phyloP scores from a whole-genome alignment of 2,329 filamentous ascomycete genomes.

The Exophiala viscosa region DNA sequence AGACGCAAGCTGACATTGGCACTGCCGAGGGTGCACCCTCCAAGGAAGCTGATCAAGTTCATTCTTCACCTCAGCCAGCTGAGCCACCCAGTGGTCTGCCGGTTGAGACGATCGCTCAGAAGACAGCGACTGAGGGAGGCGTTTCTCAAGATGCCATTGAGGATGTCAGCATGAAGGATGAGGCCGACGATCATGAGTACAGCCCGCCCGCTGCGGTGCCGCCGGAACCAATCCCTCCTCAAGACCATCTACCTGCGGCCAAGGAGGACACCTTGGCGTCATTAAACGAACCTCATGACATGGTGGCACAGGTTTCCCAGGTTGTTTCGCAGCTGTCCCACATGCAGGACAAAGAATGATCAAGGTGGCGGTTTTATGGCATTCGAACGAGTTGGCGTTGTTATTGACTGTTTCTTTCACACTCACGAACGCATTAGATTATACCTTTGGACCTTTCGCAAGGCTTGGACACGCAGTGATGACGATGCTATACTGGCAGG shows the following conservation, averaged over 20 bases:
- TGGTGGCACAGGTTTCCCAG: slow-evolving; percentile 8
- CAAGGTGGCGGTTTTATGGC: slow-evolving; percentile 8
- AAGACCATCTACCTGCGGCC: background rate
- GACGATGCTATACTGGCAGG: slow-evolving; percentile 13
- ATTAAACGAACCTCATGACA: background rate
- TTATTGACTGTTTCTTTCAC: slow-evolving; percentile 5
- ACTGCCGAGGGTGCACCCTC: slow-evolving; percentile 1
- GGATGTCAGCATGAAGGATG: slow-evolving; percentile 15
- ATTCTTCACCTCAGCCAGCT: slow-evolving; percentile 4
- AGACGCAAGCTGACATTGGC: slow-evolving; percentile 26
- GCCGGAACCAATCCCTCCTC: background rate
- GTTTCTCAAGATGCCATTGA: slow-evolving; percentile 3
- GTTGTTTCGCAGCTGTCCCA: slow-evolving; percentile 14
- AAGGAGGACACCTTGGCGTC: background rate
- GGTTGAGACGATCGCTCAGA: slow-evolving; percentile 1
- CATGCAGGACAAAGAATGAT: slow-evolving; percentile 1
- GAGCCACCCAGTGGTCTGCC: background rate
- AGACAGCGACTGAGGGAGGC: slow-evolving; percentile 2
- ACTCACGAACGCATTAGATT: slow-evolving; percentile 18
- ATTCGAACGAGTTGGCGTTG: slow-evolving; percentile 7
- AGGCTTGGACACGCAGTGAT: slow-evolving; percentile 20
- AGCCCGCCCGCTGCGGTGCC: slow-evolving; percentile 12
- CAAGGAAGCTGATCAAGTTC: slow-evolving; percentile 8
- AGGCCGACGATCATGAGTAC: slow-evolving; percentile 19
- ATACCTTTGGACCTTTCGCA: slow-evolving; percentile 19